Evolutionary conservation across 176 grass and related monocot genomes (phyloP).

Genomic region (Cocos nucifera): DNA sequence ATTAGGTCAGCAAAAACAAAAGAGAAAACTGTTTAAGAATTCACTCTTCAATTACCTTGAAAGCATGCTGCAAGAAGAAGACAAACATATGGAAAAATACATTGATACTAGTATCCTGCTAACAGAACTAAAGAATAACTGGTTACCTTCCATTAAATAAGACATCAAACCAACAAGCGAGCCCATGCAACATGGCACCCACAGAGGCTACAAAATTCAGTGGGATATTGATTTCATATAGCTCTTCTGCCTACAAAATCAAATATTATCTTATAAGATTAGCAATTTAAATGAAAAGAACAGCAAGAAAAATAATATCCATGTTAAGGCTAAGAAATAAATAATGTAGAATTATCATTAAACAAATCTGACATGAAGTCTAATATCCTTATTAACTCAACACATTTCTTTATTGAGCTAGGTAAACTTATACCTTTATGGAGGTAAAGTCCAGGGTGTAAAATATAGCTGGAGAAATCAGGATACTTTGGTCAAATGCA

Average conservation of each 20-base stretch:
- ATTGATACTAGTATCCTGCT: too few species aligned
- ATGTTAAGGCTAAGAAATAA: too few species aligned
- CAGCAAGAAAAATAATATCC: too few species aligned
- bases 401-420: not conserved
- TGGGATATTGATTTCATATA: constrained; percentile 91
- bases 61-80: too few species aligned
- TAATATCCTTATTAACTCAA: too few species aligned
- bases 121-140: not conserved
- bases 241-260: constrained; percentile 76
- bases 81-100: too few species aligned
- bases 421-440: constrained; percentile 56
- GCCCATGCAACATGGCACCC: constrained; percentile 89
- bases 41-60: too few species aligned
- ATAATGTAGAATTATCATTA: too few species aligned
- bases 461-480: constrained; percentile 54
- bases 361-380: too few species aligned
- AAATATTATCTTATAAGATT: not conserved
- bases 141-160: constrained; percentile 85
- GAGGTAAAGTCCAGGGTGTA: constrained; percentile 77
- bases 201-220: constrained; percentile 68
- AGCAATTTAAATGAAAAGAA: constrained; percentile 5
- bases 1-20: too few species aligned
- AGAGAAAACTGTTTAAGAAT: too few species aligned
- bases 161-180: constrained; percentile 99
- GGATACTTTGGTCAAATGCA: constrained; percentile 92